Percentiles rank a stretch among this genome's conserved stretches.
Conservation (phyloP, 768 basidiomycete species). For the Amanita exitialis region DNA sequence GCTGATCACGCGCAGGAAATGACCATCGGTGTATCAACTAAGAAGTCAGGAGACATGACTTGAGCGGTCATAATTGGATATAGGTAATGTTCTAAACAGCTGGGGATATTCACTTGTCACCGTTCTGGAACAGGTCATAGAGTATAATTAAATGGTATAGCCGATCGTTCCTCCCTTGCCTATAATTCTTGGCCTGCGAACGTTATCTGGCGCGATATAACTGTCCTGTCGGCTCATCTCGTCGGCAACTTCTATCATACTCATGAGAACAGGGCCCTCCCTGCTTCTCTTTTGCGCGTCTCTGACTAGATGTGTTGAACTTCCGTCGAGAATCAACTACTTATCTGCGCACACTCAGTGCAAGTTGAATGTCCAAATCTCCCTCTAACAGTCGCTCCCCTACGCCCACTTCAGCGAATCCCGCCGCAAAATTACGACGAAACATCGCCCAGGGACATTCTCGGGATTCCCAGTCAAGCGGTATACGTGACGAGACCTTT, state of each 20-base stretch:
- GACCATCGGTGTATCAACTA: neutral
- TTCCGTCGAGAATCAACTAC: constrained; percentile 26
- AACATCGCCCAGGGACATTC: neutral
- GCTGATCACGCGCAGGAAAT: neutral
- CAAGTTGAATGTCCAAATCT: constrained; percentile 39
- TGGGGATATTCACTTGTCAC: neutral
- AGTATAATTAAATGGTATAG: constrained; percentile 1
- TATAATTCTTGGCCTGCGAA: neutral
- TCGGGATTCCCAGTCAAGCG: neutral
- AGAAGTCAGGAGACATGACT: neutral
- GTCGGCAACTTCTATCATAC: constrained; percentile 11
- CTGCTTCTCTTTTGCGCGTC: neutral
- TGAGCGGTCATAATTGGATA: neutral
- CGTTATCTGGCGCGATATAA: constrained; percentile 8
- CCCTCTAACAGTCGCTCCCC: constrained; percentile 20
- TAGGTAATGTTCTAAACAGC: neutral
- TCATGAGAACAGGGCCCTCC: constrained; percentile 10
- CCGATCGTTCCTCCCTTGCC: neutral
- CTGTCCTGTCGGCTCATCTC: constrained; percentile 9
- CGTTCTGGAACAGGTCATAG: neutral
- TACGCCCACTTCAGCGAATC: constrained; percentile 18
- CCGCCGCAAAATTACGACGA: constrained; percentile 9
- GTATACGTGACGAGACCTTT: neutral
- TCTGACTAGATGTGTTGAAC: constrained; percentile 32
- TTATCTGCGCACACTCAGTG: constrained; percentile 19